phyloP scores from a whole-genome alignment of 257 asterid species.

The Coffea eugenioides region DNA sequence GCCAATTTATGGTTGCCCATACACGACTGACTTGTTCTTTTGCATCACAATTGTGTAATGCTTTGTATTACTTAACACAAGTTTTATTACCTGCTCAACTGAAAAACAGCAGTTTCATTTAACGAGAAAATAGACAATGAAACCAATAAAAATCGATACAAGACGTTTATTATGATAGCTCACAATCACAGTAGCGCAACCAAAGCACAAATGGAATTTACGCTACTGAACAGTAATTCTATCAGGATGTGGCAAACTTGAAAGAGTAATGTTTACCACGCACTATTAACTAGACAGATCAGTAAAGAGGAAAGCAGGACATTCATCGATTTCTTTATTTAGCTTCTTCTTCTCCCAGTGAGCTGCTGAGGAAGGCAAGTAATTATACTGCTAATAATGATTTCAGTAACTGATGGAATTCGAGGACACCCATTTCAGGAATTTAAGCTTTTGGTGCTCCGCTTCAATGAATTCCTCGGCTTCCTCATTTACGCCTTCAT shows the following conservation, averaged over 20 bases:
- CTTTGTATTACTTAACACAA: background rate
- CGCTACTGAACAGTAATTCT: background rate
- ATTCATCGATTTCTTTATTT: background rate
- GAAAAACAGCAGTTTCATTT: background rate
- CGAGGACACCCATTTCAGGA: constrained; percentile 24
- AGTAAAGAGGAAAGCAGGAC: background rate
- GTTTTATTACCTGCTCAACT: background rate
- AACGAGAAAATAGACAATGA: background rate
- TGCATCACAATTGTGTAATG: background rate
- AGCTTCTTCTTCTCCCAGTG: constrained; percentile 8
- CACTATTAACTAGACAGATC: background rate
- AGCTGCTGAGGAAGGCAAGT: background rate
- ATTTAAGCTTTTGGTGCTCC: constrained; percentile 38
- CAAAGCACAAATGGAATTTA: background rate
- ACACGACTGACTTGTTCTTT: background rate
- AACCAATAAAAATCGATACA: background rate
- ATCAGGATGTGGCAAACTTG: background rate
- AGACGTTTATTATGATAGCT: background rate
- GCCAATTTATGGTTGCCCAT: background rate
- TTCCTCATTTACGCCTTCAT: constrained; percentile 30
- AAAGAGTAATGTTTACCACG: background rate
- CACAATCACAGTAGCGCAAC: background rate
- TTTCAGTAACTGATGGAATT: background rate
- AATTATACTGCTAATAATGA: background rate
- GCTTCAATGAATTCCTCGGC: constrained; percentile 38